These are phyloP conservation scores for Pichia sp. DNA, from an alignment of 1,139 yeast species.

Conservation along the genomic window DNA sequence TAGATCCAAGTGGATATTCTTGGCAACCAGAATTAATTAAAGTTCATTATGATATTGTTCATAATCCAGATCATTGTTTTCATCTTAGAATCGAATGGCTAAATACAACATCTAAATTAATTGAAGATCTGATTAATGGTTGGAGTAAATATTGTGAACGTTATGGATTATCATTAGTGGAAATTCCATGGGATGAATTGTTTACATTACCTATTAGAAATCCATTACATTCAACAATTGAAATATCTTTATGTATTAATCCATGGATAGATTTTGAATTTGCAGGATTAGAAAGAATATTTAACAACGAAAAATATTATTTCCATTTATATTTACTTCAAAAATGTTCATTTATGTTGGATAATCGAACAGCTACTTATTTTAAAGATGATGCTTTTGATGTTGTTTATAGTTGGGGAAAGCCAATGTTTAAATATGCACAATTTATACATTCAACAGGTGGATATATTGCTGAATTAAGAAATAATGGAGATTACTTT, in stretches of 20 bases:
- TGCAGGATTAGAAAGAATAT: constrained; percentile 35
- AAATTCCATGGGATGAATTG: constrained; percentile 86
- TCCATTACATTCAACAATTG: constrained; percentile 86
- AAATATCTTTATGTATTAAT: constrained; percentile 53
- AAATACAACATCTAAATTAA: constrained; percentile 78
- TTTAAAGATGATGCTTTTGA: constrained; percentile 50
- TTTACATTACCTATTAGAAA: constrained; percentile 68
- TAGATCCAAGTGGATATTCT: constrained; percentile 69
- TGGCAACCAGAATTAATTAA: constrained; percentile 72
- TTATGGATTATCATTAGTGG: constrained; percentile 83
- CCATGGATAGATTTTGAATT: constrained; percentile 65
- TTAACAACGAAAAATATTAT: constrained; percentile 41
- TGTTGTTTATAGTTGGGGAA: constrained; percentile 85
- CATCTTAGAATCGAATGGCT: constrained; percentile 92
- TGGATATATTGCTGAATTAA: constrained; percentile 78
- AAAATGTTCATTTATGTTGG: constrained; percentile 68
- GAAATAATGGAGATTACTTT: constrained; percentile 74
- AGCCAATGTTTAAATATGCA: constrained; percentile 71
- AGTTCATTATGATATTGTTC: constrained; percentile 87
- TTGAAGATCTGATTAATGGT: constrained; percentile 78
- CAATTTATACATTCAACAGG: constrained; percentile 92
- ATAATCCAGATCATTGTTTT: constrained; percentile 92
- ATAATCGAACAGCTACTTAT: constrained; percentile 67
- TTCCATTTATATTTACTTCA: constrained; percentile 59
- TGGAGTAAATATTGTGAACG: constrained; percentile 83